Base-by-base conservation (phyloP, 2,329 filamentous ascomycete genomes). In the Talaromyces rugulosus region DNA sequence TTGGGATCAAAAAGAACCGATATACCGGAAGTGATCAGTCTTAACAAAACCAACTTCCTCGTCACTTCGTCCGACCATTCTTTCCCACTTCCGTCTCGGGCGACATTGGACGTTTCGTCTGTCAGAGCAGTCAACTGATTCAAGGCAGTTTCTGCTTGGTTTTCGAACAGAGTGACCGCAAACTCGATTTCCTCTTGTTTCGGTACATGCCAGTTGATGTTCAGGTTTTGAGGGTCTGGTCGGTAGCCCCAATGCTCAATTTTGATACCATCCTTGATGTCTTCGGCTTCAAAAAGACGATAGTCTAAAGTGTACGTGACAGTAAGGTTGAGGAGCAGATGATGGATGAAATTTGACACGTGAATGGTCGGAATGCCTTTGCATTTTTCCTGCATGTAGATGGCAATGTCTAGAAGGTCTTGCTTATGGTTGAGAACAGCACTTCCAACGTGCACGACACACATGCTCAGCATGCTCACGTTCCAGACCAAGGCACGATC, bases 21-120 rank as follows among this genome's bases (percentile, higher is more conserved):
- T 62, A 96, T 88, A 59, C 95, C 95, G 3, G 94, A 96, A 30
- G 96, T 87, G 52, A 96, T 87, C n/a, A 99, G 83, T 33, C 94
- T 85, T 14, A 99, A 82, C 58, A 97, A 88, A 12, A 94, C 91
- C 61, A 99, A 83, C 67, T 96, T 92, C 60, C 95, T 83, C 1
- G 92, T 94, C 31, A 98, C 89, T 74, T 99, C 96, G 73, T 99
- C 95, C 0, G 94, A 97, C 95, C 95, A 99, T 70, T 97, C 94
- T 76, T 98, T 99, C 68, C 96, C 96, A 74, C 94, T 96, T 42
- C 95, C 95, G 67, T 93, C 94, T 61, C 94, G 86, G 75, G 92
- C 96, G 59, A 98, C 89, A 2, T 87, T 89, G 1, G 92, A 89
- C 40, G 89, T 85, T 53, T 91, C 88, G 64, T 90, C 88, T 71